Percentiles rank a stretch among this genome's conserved stretches.
Conservation (phyloP, 192 early-diverging fungal genomes). For the Radiomyces spectabilis region DNA sequence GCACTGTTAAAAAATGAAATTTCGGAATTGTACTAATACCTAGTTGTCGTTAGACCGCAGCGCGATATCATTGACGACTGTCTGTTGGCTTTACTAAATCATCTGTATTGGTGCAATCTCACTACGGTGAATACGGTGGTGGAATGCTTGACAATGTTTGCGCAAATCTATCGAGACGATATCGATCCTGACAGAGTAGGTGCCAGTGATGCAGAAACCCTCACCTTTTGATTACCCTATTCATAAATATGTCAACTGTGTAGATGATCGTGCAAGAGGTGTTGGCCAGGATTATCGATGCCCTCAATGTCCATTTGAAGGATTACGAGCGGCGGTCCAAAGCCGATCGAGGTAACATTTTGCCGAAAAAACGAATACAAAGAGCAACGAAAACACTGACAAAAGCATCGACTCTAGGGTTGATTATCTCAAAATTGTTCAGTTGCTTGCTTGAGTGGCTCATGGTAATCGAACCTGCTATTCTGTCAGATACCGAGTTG, state of each 20-base stretch:
- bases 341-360: constrained; percentile 29
- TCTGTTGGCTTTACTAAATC: constrained; percentile 55
- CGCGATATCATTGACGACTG: constrained; percentile 46
- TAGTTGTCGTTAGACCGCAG: constrained; percentile 27
- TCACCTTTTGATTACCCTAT: no score
- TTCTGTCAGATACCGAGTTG: constrained; percentile 56
- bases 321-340: constrained; percentile 29
- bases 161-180: constrained; percentile 44
- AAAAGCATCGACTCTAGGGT: constrained; percentile 20
- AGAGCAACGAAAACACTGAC: not conserved
- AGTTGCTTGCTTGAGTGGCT: constrained; percentile 69
- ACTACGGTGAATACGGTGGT: constrained; percentile 53
- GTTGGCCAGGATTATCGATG: constrained; percentile 56
- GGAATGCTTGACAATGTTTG: constrained; percentile 56
- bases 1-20: not conserved
- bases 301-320: constrained; percentile 61
- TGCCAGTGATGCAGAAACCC: not conserved
- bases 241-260: no score
- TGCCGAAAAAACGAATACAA: not conserved
- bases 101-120: constrained; percentile 53
- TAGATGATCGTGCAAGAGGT: constrained; percentile 50
- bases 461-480: constrained; percentile 54
- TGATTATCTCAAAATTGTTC: constrained; percentile 58
- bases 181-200: constrained; percentile 50
- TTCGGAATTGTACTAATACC: not conserved